Base-by-base conservation (phyloP, 2,329 filamentous ascomycete genomes). In the Ophiosphaerella korrae region DNA sequence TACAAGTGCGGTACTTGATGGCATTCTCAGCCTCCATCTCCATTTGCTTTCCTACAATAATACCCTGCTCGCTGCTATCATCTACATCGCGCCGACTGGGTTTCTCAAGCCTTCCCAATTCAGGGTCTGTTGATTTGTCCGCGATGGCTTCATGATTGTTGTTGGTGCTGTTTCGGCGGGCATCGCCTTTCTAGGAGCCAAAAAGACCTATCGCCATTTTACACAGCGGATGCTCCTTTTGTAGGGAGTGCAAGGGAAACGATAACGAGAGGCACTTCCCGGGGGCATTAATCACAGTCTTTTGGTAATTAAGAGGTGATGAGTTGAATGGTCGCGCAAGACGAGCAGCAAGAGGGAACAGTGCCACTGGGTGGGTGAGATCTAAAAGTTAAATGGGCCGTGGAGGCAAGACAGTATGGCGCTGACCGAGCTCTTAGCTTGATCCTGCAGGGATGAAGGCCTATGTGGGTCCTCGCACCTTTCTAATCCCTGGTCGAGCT, bases 1-100 rank as follows among this genome's bases (percentile, higher is more conserved):
- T 92, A 77, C 92, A 97, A 34, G 92, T 96, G 53, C 92, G 83
- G 72, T 97, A 97, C 76, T 96, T 87, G 74, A 97, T 96, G 9
- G 86, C 85, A 73, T 89, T 87, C 44, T 85, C 86, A 24, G 85
- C 82, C 73, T 96, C 92, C 55, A 89, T 71, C 45, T 87, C 89
- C 57, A 93, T 84, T 76, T 96, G 92, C 75, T 84, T 82, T 42
- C 80, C 81, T 37, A 85, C 74, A 32, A 75, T 77, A 38, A 81
- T 52, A 37, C 74, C 74, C 5, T 75, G 75, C 3, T 66, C 70
- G 37, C 64, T 61, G 45, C 72, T 72, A 32, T 72, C 72, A 46
- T 71, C 71, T 42, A 72, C 52, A 36, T 67, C 63, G 36, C 57
- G 55, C 40, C 55, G 50, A 7, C 50, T 58, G 3, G 73, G 69